A percentile compares a stretch with the other conserved stretches of the same genome.
These are phyloP conservation scores for Durotheca rogersii DNA, from an alignment of 495 filamentous ascomycete species.

Conservation along the genomic window DNA sequence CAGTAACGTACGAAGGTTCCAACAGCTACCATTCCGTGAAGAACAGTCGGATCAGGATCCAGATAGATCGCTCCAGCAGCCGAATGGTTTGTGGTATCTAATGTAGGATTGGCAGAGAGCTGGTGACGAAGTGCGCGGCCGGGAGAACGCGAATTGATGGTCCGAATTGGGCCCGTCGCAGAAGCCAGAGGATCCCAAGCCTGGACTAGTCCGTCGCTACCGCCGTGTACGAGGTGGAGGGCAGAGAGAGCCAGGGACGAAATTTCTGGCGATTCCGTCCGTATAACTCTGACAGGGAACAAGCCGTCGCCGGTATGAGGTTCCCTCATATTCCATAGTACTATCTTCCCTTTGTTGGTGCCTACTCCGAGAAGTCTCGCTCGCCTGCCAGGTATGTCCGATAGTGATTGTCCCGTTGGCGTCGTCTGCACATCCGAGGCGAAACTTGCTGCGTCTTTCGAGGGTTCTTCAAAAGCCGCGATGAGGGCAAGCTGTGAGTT, in stretches of 20 bases:
- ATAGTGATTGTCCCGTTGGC: constrained; percentile 32
- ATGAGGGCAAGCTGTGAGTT: constrained; percentile 68
- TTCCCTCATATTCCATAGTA: constrained; percentile 83
- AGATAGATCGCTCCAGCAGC: constrained; percentile 81
- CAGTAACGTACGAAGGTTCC: constrained; percentile 89
- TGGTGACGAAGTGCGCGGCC: constrained; percentile 63
- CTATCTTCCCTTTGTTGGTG: constrained; percentile 72
- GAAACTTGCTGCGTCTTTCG: constrained; percentile 37
- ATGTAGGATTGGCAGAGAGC: constrained; percentile 38
- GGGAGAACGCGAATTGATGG: constrained; percentile 84
- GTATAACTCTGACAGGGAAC: constrained; percentile 72
- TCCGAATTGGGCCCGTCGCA: constrained; percentile 73
- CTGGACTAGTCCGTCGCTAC: constrained; percentile 92
- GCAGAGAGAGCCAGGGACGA: constrained; percentile 84
- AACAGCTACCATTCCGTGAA: constrained; percentile 89
- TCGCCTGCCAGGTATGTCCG: constrained; percentile 77
- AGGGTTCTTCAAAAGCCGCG: constrained; percentile 73
- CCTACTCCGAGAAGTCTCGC: constrained; percentile 80
- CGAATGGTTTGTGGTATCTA: constrained; percentile 66
- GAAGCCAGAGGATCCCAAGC: constrained; percentile 95
- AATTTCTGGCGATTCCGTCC: constrained; percentile 88
- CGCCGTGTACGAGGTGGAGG: constrained; percentile 86
- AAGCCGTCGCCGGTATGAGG: constrained; percentile 50
- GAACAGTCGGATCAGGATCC: constrained; percentile 82
- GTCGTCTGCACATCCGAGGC: constrained; percentile 24